These are phyloP conservation scores for Pseudozyma thailandica DNA, from an alignment of 1,284 basidiomycete species.

Conservation along the genomic window DNA sequence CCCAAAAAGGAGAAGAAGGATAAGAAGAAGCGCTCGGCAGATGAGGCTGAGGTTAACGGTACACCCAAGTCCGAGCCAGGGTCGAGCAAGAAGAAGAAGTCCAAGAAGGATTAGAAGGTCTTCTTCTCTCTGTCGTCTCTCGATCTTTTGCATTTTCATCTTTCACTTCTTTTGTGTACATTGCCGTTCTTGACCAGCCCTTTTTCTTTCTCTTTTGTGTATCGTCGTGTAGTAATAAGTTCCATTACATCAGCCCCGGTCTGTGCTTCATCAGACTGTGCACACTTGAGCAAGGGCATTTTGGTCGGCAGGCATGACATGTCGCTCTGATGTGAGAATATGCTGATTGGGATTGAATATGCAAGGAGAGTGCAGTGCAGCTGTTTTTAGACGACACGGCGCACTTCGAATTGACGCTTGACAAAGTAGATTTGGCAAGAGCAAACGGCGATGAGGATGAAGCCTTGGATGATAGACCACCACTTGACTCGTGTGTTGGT, in stretches of 20 bases:
- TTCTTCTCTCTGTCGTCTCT: not conserved
- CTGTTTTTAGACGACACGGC: slow-evolving; percentile 51
- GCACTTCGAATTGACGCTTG: slow-evolving; percentile 73
- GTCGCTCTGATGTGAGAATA: too few species aligned
- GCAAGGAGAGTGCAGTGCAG: too few species aligned
- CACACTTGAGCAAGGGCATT: not conserved
- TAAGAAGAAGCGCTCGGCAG: slow-evolving; percentile 58
- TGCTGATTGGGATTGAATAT: too few species aligned
- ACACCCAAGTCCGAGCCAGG: slow-evolving; percentile 50
- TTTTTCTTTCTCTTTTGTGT: slow-evolving; percentile 1
- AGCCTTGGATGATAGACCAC: slow-evolving; percentile 93
- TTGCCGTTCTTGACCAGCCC: not conserved
- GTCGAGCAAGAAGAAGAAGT: slow-evolving; percentile 61
- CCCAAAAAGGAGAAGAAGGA: slow-evolving; percentile 63
- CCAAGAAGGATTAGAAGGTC: slow-evolving; percentile 41
- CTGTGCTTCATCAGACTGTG: not conserved
- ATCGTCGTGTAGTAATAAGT: slow-evolving; percentile 36
- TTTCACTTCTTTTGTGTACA: slow-evolving; percentile 1
- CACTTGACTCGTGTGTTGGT: slow-evolving; percentile 93
- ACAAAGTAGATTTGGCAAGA: slow-evolving; percentile 98
- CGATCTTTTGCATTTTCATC: slow-evolving; percentile 4
- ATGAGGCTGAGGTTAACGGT: slow-evolving; percentile 48
- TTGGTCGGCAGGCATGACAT: too few species aligned
- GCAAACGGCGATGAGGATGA: slow-evolving; percentile 88
- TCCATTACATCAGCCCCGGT: not conserved